Evolutionary conservation across 225 moss, liverwort and hornwort genomes (phyloP), one percentile per base, ranked within the genome.

Genomic region (Neckera pumila): DNA sequence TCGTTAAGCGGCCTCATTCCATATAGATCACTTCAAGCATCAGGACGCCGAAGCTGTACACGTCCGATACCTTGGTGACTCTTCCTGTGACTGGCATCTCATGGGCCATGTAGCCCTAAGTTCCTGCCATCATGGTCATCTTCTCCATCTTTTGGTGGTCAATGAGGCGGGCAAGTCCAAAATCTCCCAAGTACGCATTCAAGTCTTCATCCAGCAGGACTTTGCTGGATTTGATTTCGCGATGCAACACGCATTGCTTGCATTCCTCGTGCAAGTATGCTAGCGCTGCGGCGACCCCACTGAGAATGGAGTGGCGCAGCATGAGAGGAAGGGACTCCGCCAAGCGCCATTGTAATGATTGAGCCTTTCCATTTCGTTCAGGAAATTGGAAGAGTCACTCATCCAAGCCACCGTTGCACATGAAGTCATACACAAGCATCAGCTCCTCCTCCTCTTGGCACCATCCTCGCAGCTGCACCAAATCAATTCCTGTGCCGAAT

Each of bases 381-480:
- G 43, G 7, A 54, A 49, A 38, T 13, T 31, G 69, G 49, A 89
- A 88, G 45, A 94, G 91, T 81, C 94, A 89, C 18, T 95, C 87
- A 77, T 95, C 73, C 40, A 95, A 90, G 89, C 93, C 91, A 20
- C 96, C 95, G 62, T 94, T 96, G 85, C 90, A 89, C 96, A 95
- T 93, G 84, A 81, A 91, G 45, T 96, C 95, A 9, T 81, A 92
- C 33, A 94, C 92, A 33, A 96, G 93, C 79, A 95, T 51, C 28
- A 95, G 88, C 73, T 94, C 80, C 14, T 90, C 94, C n/a, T 88
- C 84, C 54, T 95, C 96, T 54, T 90, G 89, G 87, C 95, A 96
- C 92, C 93, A 95, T 62, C 95, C 95, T 71, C 88, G 89, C 21
- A 95, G 80, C 65, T 93, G 93, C 71, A 95, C 91, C 14, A 95